These are phyloP conservation scores for Allium sativum DNA, from an alignment of 106 monocot genomes.

Conservation along the genomic window DNA sequence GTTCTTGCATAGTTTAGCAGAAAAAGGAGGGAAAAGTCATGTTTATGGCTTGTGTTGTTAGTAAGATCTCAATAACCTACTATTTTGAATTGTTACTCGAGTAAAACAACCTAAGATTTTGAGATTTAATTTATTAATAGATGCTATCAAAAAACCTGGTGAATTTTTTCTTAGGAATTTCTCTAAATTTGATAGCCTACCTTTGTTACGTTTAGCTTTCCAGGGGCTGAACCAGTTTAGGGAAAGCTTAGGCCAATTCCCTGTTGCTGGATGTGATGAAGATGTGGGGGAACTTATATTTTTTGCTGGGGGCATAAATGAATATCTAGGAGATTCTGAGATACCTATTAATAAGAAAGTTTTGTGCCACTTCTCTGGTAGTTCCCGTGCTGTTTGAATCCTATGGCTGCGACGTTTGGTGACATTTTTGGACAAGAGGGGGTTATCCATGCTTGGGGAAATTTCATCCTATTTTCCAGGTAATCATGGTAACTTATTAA, in stretches of 20 bases:
- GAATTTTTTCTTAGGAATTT: slow-evolving; percentile 59
- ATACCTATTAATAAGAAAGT: slow-evolving; percentile 40
- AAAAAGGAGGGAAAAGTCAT: no score
- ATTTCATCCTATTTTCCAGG: slow-evolving; percentile 70
- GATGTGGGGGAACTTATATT: slow-evolving; percentile 36
- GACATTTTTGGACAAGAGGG: slow-evolving; percentile 69
- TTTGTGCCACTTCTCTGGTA: slow-evolving; percentile 41
- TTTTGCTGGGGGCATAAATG: slow-evolving; percentile 29
- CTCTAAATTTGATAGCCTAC: slow-evolving; percentile 43
- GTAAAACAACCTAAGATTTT: slow-evolving; percentile 46
- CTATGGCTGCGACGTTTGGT: slow-evolving; percentile 76
- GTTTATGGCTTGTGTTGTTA: no score
- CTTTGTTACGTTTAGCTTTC: slow-evolving; percentile 54
- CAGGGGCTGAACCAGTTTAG: slow-evolving; percentile 54
- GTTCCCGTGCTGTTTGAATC: slow-evolving; percentile 62
- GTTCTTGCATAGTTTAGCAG: no score
- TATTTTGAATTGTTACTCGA: slow-evolving; percentile 61
- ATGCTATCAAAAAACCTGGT: slow-evolving; percentile 51
- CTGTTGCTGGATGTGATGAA: slow-evolving; percentile 46
- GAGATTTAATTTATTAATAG: slow-evolving; percentile 33
- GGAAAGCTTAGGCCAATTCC: slow-evolving; percentile 33
- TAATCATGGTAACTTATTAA: background rate
- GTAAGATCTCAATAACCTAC: no score
- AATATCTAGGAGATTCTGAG: slow-evolving; percentile 24
- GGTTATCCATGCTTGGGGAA: slow-evolving; percentile 68